Evolutionary conservation across 192 early-diverging fungal genomes (phyloP), one percentile per base, ranked within the genome.

Genomic region (Irineochytrium annulatum): DNA sequence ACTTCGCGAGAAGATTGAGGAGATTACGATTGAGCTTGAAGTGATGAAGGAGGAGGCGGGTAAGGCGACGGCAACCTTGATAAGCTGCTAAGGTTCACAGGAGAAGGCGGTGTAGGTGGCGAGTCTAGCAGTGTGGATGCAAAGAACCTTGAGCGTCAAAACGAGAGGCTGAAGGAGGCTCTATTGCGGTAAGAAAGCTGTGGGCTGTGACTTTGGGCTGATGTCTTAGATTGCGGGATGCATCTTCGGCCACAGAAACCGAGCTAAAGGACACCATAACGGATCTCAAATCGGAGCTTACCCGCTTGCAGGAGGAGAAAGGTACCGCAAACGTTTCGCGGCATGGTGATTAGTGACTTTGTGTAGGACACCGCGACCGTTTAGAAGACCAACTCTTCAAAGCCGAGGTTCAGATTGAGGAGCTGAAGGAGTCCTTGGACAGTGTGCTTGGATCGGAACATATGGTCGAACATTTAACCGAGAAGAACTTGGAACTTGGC

Each of bases 91-190:
- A n/a, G n/a, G n/a, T n/a, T n/a, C n/a, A n/a, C n/a, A n/a, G 28
- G 24, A 3, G 34, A 41, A 30, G 60, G 11, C 28, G 48, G 29
- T 48, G 62, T 51, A 45, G 43, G 29, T 33, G 55, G 28, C 44
- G 45, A 26, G 31, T 29, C 20, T 22, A 39, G 45, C 32, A 63
- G 26, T 5, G 63, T 86, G 8, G 88, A 84, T 56, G 72, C 81
- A 11, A 55, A 77, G 20, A 84, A 92, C 55, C 70, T 94, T 32
- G 81, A 90, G 64, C 68, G 72, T 51, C 92, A 95, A 57, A 97
- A 90, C 64, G 93, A 90, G 43, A 78, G 92, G 33, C 72, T 95
- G 39, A 93, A 90, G 60, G 90, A 92, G 33, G 94, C 94, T 20
- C 77, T 97, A 34, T 67, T 91, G 43, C 79, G 76, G 79, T 86